Conservation (phyloP, 257 asterid species). For the Salvia splendens region DNA sequence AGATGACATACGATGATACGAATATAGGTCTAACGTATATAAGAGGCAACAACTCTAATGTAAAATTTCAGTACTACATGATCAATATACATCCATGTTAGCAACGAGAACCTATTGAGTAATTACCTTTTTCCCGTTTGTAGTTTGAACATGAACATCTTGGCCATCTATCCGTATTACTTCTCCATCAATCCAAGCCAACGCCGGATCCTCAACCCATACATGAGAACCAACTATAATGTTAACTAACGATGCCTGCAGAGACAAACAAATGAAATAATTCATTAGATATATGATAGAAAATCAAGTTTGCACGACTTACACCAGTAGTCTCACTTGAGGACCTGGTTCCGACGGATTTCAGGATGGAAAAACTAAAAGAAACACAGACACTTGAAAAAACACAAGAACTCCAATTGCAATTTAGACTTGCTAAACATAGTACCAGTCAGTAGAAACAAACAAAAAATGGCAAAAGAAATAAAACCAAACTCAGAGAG, state of each 20-base stretch:
- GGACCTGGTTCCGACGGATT: not conserved
- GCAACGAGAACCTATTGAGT: slow-evolving; percentile 18
- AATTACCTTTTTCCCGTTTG: slow-evolving; percentile 74
- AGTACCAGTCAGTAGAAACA: not conserved
- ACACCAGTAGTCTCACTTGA: slow-evolving; percentile 11
- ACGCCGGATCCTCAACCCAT: slow-evolving; percentile 79
- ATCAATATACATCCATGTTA: slow-evolving; percentile 18
- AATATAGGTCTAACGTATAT: not conserved
- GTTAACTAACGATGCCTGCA: slow-evolving; percentile 73
- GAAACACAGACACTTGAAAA: slow-evolving; percentile 1
- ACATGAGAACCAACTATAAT: slow-evolving; percentile 82
- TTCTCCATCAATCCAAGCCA: slow-evolving; percentile 91
- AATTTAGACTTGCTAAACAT: slow-evolving; percentile 5
- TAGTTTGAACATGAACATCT: slow-evolving; percentile 68
- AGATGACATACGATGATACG: no score
- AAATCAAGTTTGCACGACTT: slow-evolving; percentile 12
- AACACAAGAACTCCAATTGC: slow-evolving; percentile 10
- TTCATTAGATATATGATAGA: slow-evolving; percentile 25
- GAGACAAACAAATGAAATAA: slow-evolving; percentile 5
- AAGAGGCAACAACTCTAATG: not conserved
- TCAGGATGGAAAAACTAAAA: slow-evolving; percentile 19
- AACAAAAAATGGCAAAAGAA: not conserved
- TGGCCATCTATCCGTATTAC: slow-evolving; percentile 67
- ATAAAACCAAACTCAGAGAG: not conserved
- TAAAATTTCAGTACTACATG: not conserved